Base-by-base conservation (phyloP, 139 green algal species). In the Chlamydomonas asymmetrica region DNA sequence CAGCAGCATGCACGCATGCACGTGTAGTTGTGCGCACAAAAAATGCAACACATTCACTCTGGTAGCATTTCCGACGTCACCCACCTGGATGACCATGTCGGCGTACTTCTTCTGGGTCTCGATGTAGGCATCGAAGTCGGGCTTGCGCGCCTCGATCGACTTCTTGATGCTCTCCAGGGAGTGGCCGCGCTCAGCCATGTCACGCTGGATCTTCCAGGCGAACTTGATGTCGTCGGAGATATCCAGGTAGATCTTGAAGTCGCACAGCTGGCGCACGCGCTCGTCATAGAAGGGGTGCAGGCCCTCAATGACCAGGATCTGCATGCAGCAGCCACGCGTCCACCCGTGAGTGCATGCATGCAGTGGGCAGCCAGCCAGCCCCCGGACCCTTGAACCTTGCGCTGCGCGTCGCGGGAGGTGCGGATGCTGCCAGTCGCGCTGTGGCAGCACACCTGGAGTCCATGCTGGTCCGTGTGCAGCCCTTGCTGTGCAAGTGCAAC, bases 161-260 rank as follows among this genome's bases (percentile, higher is more conserved):
- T 93, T 90, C 91, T 99, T 98, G 91, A 99, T 99, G 81, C 82
- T 93, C 89, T 99, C 95, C 77, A 98, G 84, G 74, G 84, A 94
- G 94, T 99, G 97, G 67, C 97, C 97, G 59, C 97, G 91, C 94
- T 99, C 97, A 25, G 93, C 93, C 95, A 98, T 98, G 88, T 99
- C 97, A 71, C 97, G 91, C 95, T 99, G 89, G 71, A 98, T 96
- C 95, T 98, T 99, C 97, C 97, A 99, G 31, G 97, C 95, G 67
- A 99, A 98, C 92, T 99, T 99, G 75, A 97, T 93, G 52, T 99
- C 97, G 82, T 99, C 95, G 60, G 84, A 94, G 87, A 99, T 99
- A 87, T 99, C 97, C 62, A 99, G 89, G 89, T 99, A 99, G 86
- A 99, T 96, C 82, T 92, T 96, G 94, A 98, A 98, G 90, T 99